phyloP scores from a whole-genome alignment of 2,329 filamentous ascomycete species.

The Colletotrichum somersetense region DNA sequence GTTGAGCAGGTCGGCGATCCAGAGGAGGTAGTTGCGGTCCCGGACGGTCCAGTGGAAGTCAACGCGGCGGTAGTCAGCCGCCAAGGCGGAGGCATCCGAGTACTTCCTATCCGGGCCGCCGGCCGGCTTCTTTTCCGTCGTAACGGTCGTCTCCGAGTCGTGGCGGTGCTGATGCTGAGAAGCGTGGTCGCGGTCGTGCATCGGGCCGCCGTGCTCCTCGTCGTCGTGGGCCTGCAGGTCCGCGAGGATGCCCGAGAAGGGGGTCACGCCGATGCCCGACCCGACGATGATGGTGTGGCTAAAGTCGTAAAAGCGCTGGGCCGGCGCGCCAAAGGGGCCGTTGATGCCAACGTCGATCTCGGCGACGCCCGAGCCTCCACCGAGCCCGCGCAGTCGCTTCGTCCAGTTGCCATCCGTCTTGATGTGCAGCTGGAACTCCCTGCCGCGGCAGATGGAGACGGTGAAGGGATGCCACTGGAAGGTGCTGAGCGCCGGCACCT shows the following conservation, averaged over 20 bases:
- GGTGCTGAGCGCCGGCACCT: slow-evolving; percentile 64
- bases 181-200: slow-evolving; percentile 33
- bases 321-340: slow-evolving; percentile 69
- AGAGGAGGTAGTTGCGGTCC: slow-evolving; percentile 67
- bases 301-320: slow-evolving; percentile 70
- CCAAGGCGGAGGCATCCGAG: slow-evolving; percentile 46
- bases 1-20: slow-evolving; percentile 70
- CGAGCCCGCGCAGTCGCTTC: slow-evolving; percentile 57
- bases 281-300: slow-evolving; percentile 68
- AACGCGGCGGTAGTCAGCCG: slow-evolving; percentile 60
- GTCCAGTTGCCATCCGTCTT: slow-evolving; percentile 72
- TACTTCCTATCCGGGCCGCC: background rate
- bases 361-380: slow-evolving; percentile 48
- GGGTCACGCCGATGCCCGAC: slow-evolving; percentile 69
- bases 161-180: slow-evolving; percentile 36
- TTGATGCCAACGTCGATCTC: slow-evolving; percentile 66
- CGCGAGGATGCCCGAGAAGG: slow-evolving; percentile 68
- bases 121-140: slow-evolving; percentile 9
- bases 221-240: slow-evolving; percentile 64
- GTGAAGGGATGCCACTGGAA: slow-evolving; percentile 74
- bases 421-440: slow-evolving; percentile 67
- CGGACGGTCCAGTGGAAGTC: slow-evolving; percentile 73
- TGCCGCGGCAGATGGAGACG: slow-evolving; percentile 66
- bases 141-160: slow-evolving; percentile 38
- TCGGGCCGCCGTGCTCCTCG: slow-evolving; percentile 49